Evolutionary conservation across 306 rosid genomes (phyloP), one percentile per base, ranked within the genome.

Genomic region (Canavalia gladiata): DNA sequence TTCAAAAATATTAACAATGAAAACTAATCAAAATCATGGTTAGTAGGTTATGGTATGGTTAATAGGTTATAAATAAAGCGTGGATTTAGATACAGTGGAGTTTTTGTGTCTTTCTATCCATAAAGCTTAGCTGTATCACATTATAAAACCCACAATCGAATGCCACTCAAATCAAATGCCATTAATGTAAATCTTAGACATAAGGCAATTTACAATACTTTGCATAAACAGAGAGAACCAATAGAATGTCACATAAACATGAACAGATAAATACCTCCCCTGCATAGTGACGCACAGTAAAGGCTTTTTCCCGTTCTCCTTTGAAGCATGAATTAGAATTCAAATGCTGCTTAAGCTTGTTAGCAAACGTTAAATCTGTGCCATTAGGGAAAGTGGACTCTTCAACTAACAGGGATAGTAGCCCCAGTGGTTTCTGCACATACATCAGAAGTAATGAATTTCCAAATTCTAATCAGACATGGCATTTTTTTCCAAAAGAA

Each of bases 341-440:
- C 82, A 96, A 86, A 81, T 96, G 99, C 84, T 93, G 98, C 94
- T 93, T 96, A 62, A 96, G 97, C 87, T 96, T 96, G 89, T 92
- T 84, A 45, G 98, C 99, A 68, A 96, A 93, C 56, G 98, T 90
- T 85, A 96, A 70, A 81, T 96, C 99, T 0, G 97, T 86, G 79
- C 98, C 99, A 80, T 96, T 96, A 47, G 99, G 99, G 81, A 96
- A 96, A 77, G 98, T 96, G 69, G 99, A 96, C 88, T 96, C 99
- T 85, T 96, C 99, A 39, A 92, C 99, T 80, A 96, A 76, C 84
- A 96, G 88, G 83, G 99, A 93, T 62, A 96, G 84, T 75, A 96
- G 87, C 78, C 99, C 99, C 92, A 96, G 77, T 35, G 99, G 99
- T 90, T 91, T 93, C 99, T 96, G 97, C 91, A 81, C 47, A 82